Evolutionary conservation across 495 filamentous ascomycete genomes (phyloP).

Genomic region (Penicillium pancosmium): DNA sequence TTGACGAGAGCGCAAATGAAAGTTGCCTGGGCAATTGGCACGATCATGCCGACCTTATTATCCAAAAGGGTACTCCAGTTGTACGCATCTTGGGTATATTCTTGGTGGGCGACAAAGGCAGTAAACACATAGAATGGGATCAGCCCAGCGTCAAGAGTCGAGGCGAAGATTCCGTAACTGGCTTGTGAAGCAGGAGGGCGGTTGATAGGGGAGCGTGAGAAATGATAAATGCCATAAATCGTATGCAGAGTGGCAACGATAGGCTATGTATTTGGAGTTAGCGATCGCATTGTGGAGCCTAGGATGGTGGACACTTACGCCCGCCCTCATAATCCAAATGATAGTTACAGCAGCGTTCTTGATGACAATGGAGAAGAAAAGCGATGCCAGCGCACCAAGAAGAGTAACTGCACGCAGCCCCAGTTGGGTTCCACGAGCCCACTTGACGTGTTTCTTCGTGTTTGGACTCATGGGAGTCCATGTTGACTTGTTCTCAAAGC

Average conservation of each 20-base stretch:
- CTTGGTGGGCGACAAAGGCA: constrained; percentile 55
- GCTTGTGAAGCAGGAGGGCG: constrained; percentile 76
- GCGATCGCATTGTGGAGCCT: background rate
- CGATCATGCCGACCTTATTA: constrained; percentile 43
- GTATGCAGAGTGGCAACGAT: constrained; percentile 70
- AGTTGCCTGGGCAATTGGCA: constrained; percentile 60
- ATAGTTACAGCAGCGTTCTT: constrained; percentile 60
- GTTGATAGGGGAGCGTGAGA: constrained; percentile 63
- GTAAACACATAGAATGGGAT: constrained; percentile 79
- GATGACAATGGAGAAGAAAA: constrained; percentile 74
- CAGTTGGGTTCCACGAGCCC: constrained; percentile 65
- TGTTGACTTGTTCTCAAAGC: constrained; percentile 51
- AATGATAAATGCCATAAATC: constrained; percentile 77
- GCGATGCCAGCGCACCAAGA: constrained; percentile 67
- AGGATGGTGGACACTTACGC: constrained; percentile 54
- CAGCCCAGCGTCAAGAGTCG: constrained; percentile 68
- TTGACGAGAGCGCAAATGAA: constrained; percentile 65
- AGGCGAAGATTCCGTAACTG: constrained; percentile 82
- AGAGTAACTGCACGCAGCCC: constrained; percentile 63
- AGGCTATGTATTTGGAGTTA: constrained; percentile 51
- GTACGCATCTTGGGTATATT: constrained; percentile 44
- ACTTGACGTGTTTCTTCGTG: constrained; percentile 70
- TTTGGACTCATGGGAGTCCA: constrained; percentile 68
- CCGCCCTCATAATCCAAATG: constrained; percentile 76
- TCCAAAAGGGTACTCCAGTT: constrained; percentile 67